Percentiles rank a stretch among this genome's conserved stretches.
Conservation (phyloP, 2,329 filamentous ascomycete genomes). For the Lasiodiplodia sp. region DNA sequence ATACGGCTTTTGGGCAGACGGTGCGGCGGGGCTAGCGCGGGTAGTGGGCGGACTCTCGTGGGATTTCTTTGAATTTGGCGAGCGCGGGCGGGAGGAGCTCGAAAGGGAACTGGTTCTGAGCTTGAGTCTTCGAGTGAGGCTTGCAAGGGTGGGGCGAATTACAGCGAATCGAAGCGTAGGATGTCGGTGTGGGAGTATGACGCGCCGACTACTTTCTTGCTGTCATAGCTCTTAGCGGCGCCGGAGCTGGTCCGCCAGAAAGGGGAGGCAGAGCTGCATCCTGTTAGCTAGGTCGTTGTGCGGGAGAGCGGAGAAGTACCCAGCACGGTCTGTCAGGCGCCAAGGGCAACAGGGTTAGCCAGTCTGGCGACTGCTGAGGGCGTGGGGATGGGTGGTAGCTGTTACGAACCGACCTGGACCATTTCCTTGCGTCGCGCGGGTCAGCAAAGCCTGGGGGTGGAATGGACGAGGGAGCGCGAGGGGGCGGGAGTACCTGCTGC, state of each 20-base stretch:
- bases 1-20: slow-evolving; percentile 69
- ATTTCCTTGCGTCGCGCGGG: slow-evolving; percentile 73
- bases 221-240: slow-evolving; percentile 55
- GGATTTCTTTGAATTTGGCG: slow-evolving; percentile 68
- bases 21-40: slow-evolving; percentile 61
- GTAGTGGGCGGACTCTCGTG: slow-evolving; percentile 62
- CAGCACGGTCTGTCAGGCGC: slow-evolving; percentile 36
- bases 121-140: slow-evolving; percentile 23
- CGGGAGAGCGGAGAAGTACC: slow-evolving; percentile 16
- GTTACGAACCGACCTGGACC: slow-evolving; percentile 95
- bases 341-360: slow-evolving; percentile 41
- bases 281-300: background rate
- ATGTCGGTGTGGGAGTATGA: slow-evolving; percentile 97
- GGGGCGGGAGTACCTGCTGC: slow-evolving; percentile 48
- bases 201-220: slow-evolving; percentile 83
- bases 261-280: slow-evolving; percentile 76
- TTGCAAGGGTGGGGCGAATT: slow-evolving; percentile 43
- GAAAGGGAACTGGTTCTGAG: slow-evolving; percentile 18
- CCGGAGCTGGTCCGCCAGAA: slow-evolving; percentile 77
- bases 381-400: slow-evolving; percentile 36
- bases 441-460: slow-evolving; percentile 37
- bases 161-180: slow-evolving; percentile 85
- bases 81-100: slow-evolving; percentile 70
- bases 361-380: slow-evolving; percentile 43
- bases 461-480: background rate